Evolutionary conservation across 2,329 filamentous ascomycete genomes (phyloP).

Genomic region (Camptophora hylomeconis): DNA sequence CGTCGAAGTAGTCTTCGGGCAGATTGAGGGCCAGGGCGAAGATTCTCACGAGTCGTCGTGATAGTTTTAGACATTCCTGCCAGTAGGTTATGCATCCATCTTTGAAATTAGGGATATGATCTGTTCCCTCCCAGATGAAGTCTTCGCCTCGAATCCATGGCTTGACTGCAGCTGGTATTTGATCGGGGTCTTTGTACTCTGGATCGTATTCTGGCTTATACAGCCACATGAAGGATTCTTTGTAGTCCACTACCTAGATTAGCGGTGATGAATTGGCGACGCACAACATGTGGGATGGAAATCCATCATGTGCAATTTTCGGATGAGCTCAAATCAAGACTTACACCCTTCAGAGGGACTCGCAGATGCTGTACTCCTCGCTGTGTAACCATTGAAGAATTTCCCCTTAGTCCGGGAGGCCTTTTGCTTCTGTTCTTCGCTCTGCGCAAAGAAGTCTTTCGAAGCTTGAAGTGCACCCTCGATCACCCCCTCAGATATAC

Average conservation of each 20-base stretch:
- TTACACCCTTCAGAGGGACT: slow-evolving; percentile 11
- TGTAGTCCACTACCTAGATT: no score
- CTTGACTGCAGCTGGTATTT: slow-evolving; percentile 32
- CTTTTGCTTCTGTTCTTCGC: slow-evolving; percentile 32
- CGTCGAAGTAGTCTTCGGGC: slow-evolving; percentile 43
- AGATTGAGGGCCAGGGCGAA: slow-evolving; percentile 45
- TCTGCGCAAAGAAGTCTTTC: slow-evolving; percentile 32
- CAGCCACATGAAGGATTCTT: slow-evolving; percentile 39
- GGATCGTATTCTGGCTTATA: slow-evolving; percentile 44
- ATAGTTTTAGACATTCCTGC: slow-evolving; percentile 35
- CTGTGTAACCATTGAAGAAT: slow-evolving; percentile 16
- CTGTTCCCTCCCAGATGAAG: slow-evolving; percentile 40
- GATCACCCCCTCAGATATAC: slow-evolving; percentile 18
- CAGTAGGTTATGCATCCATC: slow-evolving; percentile 35
- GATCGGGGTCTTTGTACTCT: slow-evolving; percentile 25
- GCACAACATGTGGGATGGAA: no score
- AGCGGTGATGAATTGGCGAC: no score
- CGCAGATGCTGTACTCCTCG: slow-evolving; percentile 4
- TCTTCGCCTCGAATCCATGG: slow-evolving; percentile 34
- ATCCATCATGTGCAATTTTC: no score
- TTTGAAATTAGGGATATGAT: slow-evolving; percentile 37
- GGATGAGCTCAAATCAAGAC: no score
- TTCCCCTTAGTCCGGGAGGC: slow-evolving; percentile 35
- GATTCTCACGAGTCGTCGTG: slow-evolving; percentile 36
- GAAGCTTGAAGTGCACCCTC: slow-evolving; percentile 19